phyloP scores from a whole-genome alignment of 139 green algal species.

The Auxenochlorella pyrenoidosa region DNA sequence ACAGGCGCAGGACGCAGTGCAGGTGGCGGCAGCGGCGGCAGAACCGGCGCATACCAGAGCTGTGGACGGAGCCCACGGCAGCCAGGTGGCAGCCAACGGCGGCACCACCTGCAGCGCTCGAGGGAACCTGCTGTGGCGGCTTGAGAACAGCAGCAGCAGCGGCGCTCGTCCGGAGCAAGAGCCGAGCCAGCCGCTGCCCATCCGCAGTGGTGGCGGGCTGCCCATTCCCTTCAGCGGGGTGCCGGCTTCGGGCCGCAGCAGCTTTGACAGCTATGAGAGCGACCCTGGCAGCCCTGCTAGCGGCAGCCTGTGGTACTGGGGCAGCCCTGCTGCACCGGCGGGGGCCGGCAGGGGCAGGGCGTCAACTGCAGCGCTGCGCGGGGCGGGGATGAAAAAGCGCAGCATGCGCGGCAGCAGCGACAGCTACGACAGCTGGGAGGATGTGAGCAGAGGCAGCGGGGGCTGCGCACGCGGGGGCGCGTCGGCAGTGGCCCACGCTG shows the following conservation, averaged over 20 bases:
- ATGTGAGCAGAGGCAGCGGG: background rate
- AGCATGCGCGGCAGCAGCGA: background rate
- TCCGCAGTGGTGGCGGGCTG: background rate
- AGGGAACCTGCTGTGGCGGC: slow-evolving; percentile 8
- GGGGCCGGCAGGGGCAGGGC: background rate
- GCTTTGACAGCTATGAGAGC: slow-evolving; percentile 15
- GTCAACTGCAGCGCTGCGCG: background rate
- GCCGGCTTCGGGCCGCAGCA: background rate
- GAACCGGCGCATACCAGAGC: background rate
- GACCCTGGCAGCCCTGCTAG: slow-evolving; percentile 21
- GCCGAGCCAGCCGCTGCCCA: slow-evolving; percentile 1
- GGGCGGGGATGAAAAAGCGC: background rate
- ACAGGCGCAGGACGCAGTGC: background rate
- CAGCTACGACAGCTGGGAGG: slow-evolving; percentile 1
- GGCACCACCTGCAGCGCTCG: background rate
- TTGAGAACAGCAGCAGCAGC: background rate
- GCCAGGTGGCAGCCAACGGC: background rate
- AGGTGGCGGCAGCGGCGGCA: background rate
- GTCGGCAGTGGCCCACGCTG: no score
- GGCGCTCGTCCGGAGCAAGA: background rate
- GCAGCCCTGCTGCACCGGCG: background rate
- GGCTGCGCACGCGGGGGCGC: background rate
- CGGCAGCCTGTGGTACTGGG: slow-evolving; percentile 32
- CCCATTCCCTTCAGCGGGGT: background rate
- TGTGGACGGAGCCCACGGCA: background rate